Conservation (phyloP, 345 rosid genomes). For the Noccaea caerulescens region DNA sequence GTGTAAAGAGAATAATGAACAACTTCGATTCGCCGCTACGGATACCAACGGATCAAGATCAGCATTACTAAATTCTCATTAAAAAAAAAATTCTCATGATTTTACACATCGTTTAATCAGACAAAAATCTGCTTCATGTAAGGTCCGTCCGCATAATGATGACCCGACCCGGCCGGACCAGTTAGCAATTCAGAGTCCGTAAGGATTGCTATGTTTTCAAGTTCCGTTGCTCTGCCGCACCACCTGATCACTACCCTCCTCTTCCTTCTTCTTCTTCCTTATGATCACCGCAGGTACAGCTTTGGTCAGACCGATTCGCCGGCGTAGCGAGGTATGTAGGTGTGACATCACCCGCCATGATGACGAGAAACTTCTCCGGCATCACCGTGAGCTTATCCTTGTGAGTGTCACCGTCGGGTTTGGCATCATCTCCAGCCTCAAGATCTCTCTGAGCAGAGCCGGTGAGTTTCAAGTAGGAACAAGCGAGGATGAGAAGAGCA, state of each 20-base stretch:
- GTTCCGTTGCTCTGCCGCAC: slow-evolving; percentile 19
- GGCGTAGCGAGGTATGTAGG: slow-evolving; percentile 84
- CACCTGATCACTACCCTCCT: slow-evolving; percentile 27
- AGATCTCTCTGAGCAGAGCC: slow-evolving; percentile 53
- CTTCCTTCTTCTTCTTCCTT: slow-evolving; percentile 36
- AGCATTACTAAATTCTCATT: neutral
- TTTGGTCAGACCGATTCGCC: slow-evolving; percentile 35
- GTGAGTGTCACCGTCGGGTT: slow-evolving; percentile 29
- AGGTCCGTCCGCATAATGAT: neutral
- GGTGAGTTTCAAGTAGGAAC: slow-evolving; percentile 82
- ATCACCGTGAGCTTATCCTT: slow-evolving; percentile 19
- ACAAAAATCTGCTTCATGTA: neutral
- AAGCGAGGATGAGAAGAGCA: slow-evolving; percentile 80
- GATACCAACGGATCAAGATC: neutral
- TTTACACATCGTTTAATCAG: slow-evolving; percentile 7
- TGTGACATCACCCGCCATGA: slow-evolving; percentile 77
- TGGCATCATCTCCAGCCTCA: slow-evolving; percentile 62
- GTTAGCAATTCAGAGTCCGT: neutral
- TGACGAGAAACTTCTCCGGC: slow-evolving; percentile 75
- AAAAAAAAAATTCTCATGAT: neutral
- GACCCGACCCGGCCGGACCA: neutral
- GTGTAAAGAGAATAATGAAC: slow-evolving; percentile 26
- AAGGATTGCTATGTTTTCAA: slow-evolving; percentile 6
- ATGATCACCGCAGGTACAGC: slow-evolving; percentile 46
- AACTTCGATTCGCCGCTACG: slow-evolving; percentile 24